Evolutionary conservation across 2,329 filamentous ascomycete species (phyloP), one percentile per base, ranked within the genome.

Genomic region (Colletotrichum horii): DNA sequence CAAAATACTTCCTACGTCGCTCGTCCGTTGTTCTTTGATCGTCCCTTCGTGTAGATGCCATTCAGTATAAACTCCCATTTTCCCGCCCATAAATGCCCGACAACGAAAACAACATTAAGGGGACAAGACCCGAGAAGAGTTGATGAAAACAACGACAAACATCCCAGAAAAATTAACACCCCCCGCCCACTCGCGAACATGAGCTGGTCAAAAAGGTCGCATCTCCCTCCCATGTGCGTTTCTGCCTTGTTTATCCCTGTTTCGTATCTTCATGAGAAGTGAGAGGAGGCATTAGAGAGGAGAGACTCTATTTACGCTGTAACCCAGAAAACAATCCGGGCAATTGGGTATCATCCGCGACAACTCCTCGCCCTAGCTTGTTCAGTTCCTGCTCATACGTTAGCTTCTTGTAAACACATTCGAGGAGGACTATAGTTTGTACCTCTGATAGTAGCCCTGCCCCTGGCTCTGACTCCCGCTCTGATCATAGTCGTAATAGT

Each of bases 401-500:
- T 24, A 52, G 38, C 16, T 26, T 24, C n/a, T 12, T n/a, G 19
- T 28, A n/a, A 16, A 22, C n/a, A 61, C 16, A 65, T 22, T 16
- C 19, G 12, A 66, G 16, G 38, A 24, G n/a, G 22, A 26, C 32
- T 16, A 3, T 16, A 52, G n/a, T 8, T 61, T 12, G 8, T 56
- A 58, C 22, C 66, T 55, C 38, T 38, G 66, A 48, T 34, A 24
- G 26, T 62, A 55, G 15, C 12, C 14, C 60, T 71, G 48, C 48
- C 68, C 58, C 60, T 66, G 70, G 55, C 56, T 64, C 61, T 30
- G 15, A 15, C 71, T 61, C 8, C 56, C 43, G 26, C 76, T 66
- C 71, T 78, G 74, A 22, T 79, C 76, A 38, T 79, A 77, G 61
- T 78, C 76, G 48, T 74, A 77, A 19, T 74, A 78, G 58, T 77